These are phyloP conservation scores for Ascochyta pisi DNA, from an alignment of 2,329 filamentous ascomycete genomes.

Conservation along the genomic window DNA sequence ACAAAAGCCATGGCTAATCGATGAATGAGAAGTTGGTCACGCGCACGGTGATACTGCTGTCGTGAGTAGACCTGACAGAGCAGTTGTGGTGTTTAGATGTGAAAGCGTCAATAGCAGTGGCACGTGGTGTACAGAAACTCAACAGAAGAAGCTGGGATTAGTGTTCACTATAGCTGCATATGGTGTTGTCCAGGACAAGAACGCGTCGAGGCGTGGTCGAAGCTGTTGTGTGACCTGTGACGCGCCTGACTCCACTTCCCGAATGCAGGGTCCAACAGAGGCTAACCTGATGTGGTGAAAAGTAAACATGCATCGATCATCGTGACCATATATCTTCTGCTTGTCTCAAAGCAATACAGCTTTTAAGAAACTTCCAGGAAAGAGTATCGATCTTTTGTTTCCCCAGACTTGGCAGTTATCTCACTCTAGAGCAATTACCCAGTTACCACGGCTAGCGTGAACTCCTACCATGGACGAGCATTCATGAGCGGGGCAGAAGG, in stretches of 20 bases:
- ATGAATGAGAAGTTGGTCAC: neutral
- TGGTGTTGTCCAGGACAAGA: neutral
- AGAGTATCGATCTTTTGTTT: no score
- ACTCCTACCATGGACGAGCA: neutral
- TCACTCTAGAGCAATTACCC: neutral
- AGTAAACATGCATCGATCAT: neutral
- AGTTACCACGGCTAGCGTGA: neutral
- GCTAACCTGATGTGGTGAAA: neutral
- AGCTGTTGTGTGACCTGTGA: slow-evolving; percentile 11
- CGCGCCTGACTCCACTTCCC: neutral
- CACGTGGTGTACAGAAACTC: neutral
- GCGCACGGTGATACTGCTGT: neutral
- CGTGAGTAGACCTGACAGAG: neutral
- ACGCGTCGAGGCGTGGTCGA: slow-evolving; percentile 1
- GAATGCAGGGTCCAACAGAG: slow-evolving; percentile 3
- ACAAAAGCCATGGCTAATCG: neutral
- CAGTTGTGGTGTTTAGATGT: neutral
- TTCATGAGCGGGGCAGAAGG: neutral
- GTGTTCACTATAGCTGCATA: neutral
- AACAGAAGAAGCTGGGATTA: neutral
- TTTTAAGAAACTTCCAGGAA: no score
- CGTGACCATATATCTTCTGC: no score
- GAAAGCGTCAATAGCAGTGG: neutral
- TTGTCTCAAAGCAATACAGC: no score
- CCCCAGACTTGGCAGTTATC: neutral